Evolutionary conservation across 2,329 filamentous ascomycete species (phyloP).

Genomic region (Bipolaris bicolor): DNA sequence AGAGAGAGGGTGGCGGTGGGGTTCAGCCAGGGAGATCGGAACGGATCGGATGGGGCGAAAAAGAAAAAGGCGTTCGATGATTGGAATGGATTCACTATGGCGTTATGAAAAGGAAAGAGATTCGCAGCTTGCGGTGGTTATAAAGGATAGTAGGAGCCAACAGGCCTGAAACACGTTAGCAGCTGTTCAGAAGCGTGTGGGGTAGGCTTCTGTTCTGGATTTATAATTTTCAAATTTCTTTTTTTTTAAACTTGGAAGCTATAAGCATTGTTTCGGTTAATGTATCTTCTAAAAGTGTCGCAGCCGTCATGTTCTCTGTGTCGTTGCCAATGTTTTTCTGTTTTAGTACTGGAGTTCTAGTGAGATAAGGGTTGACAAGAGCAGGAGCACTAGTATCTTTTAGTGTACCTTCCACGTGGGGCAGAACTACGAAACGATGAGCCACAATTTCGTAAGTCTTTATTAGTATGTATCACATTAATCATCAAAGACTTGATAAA

Average conservation of each 20-base stretch:
- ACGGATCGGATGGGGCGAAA: not conserved
- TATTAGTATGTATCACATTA: not conserved
- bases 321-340: not conserved
- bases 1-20: not conserved
- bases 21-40: not conserved
- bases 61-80: conserved; percentile 3
- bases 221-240: not conserved
- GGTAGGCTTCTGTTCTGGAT: not conserved
- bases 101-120: not conserved
- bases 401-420: not conserved
- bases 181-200: not conserved
- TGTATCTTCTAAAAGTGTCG: not conserved
- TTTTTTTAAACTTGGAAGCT: not conserved
- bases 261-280: not conserved
- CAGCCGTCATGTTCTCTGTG: not conserved
- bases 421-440: not conserved
- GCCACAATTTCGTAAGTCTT: not conserved
- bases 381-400: not conserved
- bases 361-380: not conserved
- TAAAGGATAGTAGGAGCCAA: not conserved
- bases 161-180: not conserved
- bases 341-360: not conserved
- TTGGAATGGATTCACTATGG: conserved; percentile 6
- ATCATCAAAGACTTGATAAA: not conserved
- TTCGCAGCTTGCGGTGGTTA: not conserved